Evolutionary conservation across 164 flowering plant genomes (phyloP), one percentile per base, ranked within the genome.

Genomic region (Protea cynaroides): DNA sequence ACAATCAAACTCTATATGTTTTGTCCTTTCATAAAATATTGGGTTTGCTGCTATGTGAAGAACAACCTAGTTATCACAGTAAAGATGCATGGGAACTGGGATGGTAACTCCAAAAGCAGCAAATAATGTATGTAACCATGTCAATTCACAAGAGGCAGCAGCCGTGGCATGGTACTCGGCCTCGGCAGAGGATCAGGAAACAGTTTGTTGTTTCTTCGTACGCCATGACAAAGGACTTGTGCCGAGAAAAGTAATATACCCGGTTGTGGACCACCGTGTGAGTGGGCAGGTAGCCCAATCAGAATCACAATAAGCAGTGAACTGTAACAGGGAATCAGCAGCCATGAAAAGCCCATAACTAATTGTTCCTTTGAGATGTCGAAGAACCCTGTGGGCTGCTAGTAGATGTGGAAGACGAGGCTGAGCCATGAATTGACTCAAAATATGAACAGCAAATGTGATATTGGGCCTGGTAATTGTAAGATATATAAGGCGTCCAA

Each of bases 401-500:
- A 50, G 10, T 25, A 58, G 14, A 24, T 67, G 70, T 17, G 50
- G 52, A 47, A 47, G 21, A 4, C 25, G 10, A 7, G 70, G 64
- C 12, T n/a, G 13, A 23, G 25, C 25, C 70, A 67, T 25, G 25
- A 67, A 67, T 49, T 38, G 12, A 37, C 64, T 67, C 4, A 67
- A 25, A 25, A 56, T 34, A 37, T 59, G 22, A 1, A 67, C 70
- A 13, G 50, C 46, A 59, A 25, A 67, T 1, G 64, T 37, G 19
- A 67, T 49, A 18, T 67, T 36, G 14, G 64, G 64, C 29, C 70
- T 17, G 10, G 64, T 49, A 50, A 56, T 25, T 15, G 63, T 29
- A 6, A 67, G 21, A 53, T 67, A 67, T 13, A 67, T 58, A n/a
- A 67, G 49, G 3, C 17, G 23, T 9, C 64, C 64, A 2, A 59